These are phyloP conservation scores for Botrytis tulipae DNA, from an alignment of 2,329 filamentous ascomycete species.

Conservation along the genomic window DNA sequence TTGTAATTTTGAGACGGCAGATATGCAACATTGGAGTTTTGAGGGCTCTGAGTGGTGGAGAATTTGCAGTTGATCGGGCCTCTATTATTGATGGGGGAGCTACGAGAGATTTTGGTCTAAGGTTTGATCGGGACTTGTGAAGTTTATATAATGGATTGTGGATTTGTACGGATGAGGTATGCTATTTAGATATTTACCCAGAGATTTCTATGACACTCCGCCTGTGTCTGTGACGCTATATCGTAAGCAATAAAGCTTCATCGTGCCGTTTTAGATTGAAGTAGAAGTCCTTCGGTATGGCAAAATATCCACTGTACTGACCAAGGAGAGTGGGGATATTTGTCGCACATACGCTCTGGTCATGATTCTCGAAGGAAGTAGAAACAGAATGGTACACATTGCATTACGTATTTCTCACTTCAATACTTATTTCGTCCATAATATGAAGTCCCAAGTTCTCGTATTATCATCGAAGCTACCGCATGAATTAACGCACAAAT, in stretches of 20 bases:
- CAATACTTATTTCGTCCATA: neutral
- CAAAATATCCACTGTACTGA: neutral
- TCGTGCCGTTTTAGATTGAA: neutral
- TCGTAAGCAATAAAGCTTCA: neutral
- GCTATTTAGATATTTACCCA: no score
- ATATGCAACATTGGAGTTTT: neutral
- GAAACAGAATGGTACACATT: neutral
- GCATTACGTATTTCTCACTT: neutral
- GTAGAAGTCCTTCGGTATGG: neutral
- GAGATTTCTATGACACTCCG: neutral
- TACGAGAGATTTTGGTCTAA: neutral
- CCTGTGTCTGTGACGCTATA: neutral
- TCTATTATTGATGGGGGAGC: neutral
- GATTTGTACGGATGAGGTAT: neutral
- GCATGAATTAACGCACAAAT: neutral
- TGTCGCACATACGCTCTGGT: neutral
- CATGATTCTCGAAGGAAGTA: neutral
- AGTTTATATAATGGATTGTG: neutral
- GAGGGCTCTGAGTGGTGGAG: neutral
- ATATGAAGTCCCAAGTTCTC: neutral
- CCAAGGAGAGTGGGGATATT: neutral
- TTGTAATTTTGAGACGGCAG: neutral
- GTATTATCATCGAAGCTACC: neutral
- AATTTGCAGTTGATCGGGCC: neutral
- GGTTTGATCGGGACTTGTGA: neutral